Evolutionary conservation across 345 rosid species (phyloP).

Genomic region (Populus alba): DNA sequence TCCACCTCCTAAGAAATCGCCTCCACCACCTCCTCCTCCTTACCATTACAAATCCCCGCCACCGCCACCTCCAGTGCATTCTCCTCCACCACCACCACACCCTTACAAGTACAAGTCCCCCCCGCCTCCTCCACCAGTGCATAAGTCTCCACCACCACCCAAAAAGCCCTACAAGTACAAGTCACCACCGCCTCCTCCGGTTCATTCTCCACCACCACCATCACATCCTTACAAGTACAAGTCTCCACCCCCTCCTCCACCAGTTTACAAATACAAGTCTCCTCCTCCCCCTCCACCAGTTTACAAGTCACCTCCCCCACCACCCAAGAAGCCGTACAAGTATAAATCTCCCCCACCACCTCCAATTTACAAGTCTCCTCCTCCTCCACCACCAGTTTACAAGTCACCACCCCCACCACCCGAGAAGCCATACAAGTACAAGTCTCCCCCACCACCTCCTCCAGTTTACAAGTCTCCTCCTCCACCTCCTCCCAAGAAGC

Average conservation of each 20-base stretch:
- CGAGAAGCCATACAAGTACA: neutral
- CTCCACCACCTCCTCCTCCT: slow-evolving; percentile 36
- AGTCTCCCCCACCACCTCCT: slow-evolving; percentile 1
- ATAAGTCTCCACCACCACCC: slow-evolving; percentile 27
- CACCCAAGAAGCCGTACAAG: neutral
- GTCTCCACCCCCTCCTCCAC: slow-evolving; percentile 25
- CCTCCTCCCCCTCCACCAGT: slow-evolving; percentile 8
- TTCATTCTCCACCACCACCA: slow-evolving; percentile 30
- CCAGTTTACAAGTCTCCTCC: neutral
- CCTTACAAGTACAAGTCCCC: slow-evolving; percentile 8
- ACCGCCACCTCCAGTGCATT: slow-evolving; percentile 12
- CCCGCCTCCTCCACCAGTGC: neutral
- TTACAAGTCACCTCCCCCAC: slow-evolving; percentile 2
- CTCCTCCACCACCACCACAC: neutral
- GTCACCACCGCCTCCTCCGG: slow-evolving; percentile 20
- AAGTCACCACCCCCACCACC: neutral
- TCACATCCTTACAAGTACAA: slow-evolving; percentile 10
- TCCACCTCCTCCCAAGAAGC: neutral
- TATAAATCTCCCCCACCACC: slow-evolving; percentile 1
- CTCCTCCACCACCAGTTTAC: neutral
- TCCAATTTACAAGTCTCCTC: neutral
- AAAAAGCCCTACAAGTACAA: slow-evolving; percentile 12
- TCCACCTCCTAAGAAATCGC: slow-evolving; percentile 26
- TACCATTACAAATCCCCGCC: slow-evolving; percentile 9
- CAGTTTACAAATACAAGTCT: neutral